Evolutionary conservation across 441 rosid species (phyloP).

Genomic region (Codiaeum variegatum): DNA sequence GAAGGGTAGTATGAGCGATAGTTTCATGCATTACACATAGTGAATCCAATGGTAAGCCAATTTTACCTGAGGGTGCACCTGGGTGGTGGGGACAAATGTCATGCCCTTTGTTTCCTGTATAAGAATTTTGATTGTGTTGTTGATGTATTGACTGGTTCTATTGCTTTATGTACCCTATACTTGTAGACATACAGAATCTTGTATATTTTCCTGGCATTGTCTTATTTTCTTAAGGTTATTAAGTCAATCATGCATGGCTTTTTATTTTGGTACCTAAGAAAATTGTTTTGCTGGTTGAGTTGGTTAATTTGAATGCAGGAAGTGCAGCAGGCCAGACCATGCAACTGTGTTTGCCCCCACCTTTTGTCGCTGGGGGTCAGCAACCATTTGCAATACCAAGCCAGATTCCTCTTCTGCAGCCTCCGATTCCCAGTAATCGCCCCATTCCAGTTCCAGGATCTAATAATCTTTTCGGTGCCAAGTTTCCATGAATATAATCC

Average conservation of each 20-base stretch:
- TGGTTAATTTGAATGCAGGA: conserved; percentile 32
- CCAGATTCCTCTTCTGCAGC: conserved; percentile 52
- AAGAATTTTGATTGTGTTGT: background rate
- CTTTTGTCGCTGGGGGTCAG: conserved; percentile 43
- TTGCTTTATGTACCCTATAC: background rate
- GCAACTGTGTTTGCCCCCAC: conserved; percentile 46
- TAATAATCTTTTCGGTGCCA: conserved; percentile 42
- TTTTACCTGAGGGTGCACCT: background rate
- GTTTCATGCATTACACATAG: background rate
- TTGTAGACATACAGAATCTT: background rate
- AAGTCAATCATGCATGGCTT: background rate
- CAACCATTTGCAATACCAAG: conserved; percentile 43
- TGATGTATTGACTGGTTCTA: background rate
- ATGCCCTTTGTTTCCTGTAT: background rate
- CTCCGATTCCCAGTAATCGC: conserved; percentile 43
- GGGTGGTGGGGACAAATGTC: no score
- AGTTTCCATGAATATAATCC: conserved; percentile 41
- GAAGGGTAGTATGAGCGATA: background rate
- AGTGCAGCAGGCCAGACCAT: conserved; percentile 47
- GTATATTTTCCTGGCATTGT: background rate
- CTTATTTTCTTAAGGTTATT: background rate
- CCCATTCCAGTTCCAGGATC: conserved; percentile 44
- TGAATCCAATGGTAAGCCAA: background rate
- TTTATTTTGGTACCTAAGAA: background rate
- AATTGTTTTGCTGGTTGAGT: background rate